Evolutionary conservation across 257 asterid genomes (phyloP), one percentile per base, ranked within the genome.

Genomic region (Scutellaria barbata): DNA sequence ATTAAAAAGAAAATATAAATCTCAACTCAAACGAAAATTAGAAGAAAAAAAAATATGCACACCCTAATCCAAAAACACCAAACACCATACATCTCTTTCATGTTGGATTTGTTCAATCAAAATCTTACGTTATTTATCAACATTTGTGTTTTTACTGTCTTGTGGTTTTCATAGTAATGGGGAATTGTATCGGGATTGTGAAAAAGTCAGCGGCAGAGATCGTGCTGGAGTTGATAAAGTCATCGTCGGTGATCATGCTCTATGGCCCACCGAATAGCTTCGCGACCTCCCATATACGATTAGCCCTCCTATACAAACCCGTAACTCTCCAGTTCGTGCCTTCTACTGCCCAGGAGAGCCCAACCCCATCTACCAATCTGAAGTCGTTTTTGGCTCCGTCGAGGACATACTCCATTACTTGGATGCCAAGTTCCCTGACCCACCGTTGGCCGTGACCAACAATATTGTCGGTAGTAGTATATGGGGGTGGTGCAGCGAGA

Each of bases 401-500:
- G 92, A 88, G 80, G 83, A 82, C 4, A 76, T 94, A 12, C 63
- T 94, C 30, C 76, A 84, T 4, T 91, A 89, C 76, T 25, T 94
- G 79, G 97, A 94, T 66, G 9, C 86, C 20, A 91, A 89, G 82
- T 94, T 91, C 77, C 99, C 98, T 5, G 85, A 94, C 79, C 96
- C 96, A 68, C 87, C 88, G 54, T 5, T 88, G 68, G 25, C 80
- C 1, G 70, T 58, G 63, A 39, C 77, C 51, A 41, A 67, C 66
- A 63, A 63, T 25, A n/a, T n/a, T n/a, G 22, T 40, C 56, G 56
- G 79, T 2, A 64, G 65, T 16, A 79, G 84, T n/a, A 76, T 84
- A 2, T 82, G 88, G 74, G 97, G 91, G 63, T 86, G 96, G 91
- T 81, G 84, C 80, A 95, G 89, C 41, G 91, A 81, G 33, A 83